Base-by-base conservation (phyloP, 331 rosid genomes). In the Arachis monticola region DNA sequence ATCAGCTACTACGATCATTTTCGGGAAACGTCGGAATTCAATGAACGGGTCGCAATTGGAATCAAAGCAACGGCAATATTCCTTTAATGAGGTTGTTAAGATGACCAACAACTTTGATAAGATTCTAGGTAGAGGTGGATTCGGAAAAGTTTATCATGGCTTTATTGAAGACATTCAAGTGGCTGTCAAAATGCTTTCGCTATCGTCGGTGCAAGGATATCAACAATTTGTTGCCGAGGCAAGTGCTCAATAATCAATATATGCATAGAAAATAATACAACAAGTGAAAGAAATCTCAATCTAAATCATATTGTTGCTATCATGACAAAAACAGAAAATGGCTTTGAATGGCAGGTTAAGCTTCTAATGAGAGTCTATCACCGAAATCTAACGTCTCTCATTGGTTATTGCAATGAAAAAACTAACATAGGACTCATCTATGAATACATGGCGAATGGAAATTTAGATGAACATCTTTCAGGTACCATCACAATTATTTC, bases 331-430 rank as follows among this genome's bases (percentile, higher is more conserved):
- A 17, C 22, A 17, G 22, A 17, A 63, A 27, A 14, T 57, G 51
- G 38, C 45, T 47, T 64, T 51, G 32, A 45, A 14, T 79, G 73
- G 27, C 81, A 86, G 93, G 84, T 84, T 35, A 84, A 82, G 45
- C 85, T 84, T 82, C 83, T 88, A 10, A 27, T 79, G 81, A 87
- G 84, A 75, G 92, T 88, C 65, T 89, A 88, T 74, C 94, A 87
- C 2, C 85, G 77, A 84, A 83, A 87, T 73, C 74, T 88, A 52
- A 89, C 87, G 17, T 63, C 82, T 44, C 97, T 88, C 3, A 56
- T 87, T 17, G 89, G 94, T 2, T 85, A 82, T 70, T 87, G 93
- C 67, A 83, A 74, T 6, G 90, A 87, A 30, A 82, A 70, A 10
- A 58, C 30, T 58, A 53, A 52, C 2, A 65, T 63, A 10, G 85